These are phyloP conservation scores for Alopecurus myosuroides DNA, from an alignment of 176 grass and related monocot genomes.

Conservation along the genomic window DNA sequence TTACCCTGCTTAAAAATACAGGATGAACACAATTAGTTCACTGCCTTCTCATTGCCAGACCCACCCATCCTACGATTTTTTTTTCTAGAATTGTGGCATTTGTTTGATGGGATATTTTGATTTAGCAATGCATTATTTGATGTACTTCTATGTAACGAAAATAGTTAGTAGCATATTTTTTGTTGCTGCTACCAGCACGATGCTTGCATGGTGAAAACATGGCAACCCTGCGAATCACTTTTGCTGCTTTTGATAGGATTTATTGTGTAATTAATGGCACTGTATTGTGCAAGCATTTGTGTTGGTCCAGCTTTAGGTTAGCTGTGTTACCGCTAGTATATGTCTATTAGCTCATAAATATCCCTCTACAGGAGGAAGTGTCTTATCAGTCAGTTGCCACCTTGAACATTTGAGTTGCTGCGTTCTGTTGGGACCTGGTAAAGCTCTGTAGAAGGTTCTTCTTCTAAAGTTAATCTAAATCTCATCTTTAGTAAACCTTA, in stretches of 20 bases:
- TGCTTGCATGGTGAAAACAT: slow-evolving; percentile 5
- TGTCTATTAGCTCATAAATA: neutral
- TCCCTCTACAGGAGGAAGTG: neutral
- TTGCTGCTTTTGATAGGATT: neutral
- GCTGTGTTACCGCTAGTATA: neutral
- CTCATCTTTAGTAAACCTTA: neutral
- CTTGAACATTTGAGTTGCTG: neutral
- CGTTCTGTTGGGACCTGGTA: neutral
- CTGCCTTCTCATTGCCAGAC: neutral
- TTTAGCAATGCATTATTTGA: neutral
- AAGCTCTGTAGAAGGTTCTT: neutral
- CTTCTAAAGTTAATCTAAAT: neutral
- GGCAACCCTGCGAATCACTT: neutral
- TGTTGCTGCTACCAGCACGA: neutral
- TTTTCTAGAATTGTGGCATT: neutral
- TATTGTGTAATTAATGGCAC: neutral
- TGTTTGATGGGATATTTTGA: neutral
- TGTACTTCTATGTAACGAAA: neutral
- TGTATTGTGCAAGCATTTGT: slow-evolving; percentile 17
- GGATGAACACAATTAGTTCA: neutral
- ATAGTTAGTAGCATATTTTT: neutral
- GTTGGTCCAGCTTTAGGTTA: neutral
- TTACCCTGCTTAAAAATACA: neutral
- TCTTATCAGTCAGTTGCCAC: neutral
- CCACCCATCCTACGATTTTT: neutral